Evolutionary conservation across 805 yeast species (phyloP).

Genomic region (Deakozyma indianensis): DNA sequence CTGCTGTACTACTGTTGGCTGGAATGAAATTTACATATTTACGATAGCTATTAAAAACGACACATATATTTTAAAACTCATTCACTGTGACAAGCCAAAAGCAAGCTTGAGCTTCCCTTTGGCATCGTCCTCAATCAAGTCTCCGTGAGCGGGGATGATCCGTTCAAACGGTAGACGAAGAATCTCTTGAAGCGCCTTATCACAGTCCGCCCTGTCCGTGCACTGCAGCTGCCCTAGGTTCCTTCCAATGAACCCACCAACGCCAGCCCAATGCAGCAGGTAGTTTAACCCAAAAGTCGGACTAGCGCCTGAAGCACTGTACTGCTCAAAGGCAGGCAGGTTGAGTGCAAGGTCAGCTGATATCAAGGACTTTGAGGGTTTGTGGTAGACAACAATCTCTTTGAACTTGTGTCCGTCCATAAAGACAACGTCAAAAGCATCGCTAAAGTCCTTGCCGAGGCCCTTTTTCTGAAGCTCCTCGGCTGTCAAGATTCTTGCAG

Average conservation of each 20-base stretch:
- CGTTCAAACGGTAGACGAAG: constrained; percentile 32
- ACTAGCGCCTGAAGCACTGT: constrained; percentile 29
- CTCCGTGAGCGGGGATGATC: constrained; percentile 47
- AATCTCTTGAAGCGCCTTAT: constrained; percentile 14
- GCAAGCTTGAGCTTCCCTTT: constrained; percentile 6
- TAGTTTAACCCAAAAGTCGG: constrained; percentile 34
- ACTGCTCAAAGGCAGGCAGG: constrained; percentile 35
- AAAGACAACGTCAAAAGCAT: constrained; percentile 39
- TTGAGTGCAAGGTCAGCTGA: constrained; percentile 52
- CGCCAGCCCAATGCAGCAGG: constrained; percentile 27
- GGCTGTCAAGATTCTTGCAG: neutral
- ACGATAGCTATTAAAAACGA: too few relatives aligned
- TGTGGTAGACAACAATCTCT: constrained; percentile 41
- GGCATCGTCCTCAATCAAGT: constrained; percentile 31
- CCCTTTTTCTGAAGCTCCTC: neutral
- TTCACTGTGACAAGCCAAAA: neutral
- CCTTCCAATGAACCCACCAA: constrained; percentile 21
- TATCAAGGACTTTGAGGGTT: constrained; percentile 32
- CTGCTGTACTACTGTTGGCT: too few relatives aligned
- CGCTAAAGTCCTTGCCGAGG: constrained; percentile 12
- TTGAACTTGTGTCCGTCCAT: constrained; percentile 41
- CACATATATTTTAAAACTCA: too few relatives aligned
- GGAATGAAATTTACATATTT: too few relatives aligned
- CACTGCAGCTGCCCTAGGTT: neutral
- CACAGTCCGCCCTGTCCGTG: constrained; percentile 21